Evolutionary conservation across 2,329 filamentous ascomycete species (phyloP).

Genomic region (Sarocladiaceae sp.): DNA sequence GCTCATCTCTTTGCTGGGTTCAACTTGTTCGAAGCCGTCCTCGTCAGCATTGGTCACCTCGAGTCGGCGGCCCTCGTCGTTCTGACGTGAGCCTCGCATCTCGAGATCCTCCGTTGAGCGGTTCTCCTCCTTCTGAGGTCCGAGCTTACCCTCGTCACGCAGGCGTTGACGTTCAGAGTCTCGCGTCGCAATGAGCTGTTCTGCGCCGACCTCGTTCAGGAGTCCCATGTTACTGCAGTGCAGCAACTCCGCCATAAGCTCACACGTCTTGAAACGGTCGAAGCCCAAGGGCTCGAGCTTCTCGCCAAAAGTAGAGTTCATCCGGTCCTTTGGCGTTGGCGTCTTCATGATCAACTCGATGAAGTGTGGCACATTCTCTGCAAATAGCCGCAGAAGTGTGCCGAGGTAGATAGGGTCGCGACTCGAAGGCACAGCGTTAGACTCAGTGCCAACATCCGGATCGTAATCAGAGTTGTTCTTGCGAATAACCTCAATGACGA

Average conservation of each 20-base stretch:
- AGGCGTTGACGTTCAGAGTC: constrained; percentile 79
- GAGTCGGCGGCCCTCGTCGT: constrained; percentile 63
- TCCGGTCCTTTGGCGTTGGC: constrained; percentile 65
- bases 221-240: constrained; percentile 99
- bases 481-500: constrained; percentile 95
- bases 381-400: constrained; percentile 82
- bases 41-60: constrained; percentile 80
- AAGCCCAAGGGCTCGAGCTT: constrained; percentile 94
- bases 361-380: constrained; percentile 86
- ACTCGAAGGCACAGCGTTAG: constrained; percentile 73
- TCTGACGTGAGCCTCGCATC: constrained; percentile 49
- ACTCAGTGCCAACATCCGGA: constrained; percentile 79
- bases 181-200: constrained; percentile 75
- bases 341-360: constrained; percentile 84
- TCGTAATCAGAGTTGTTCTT: constrained; percentile 99
- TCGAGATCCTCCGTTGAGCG: constrained; percentile 53
- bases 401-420: constrained; percentile 95
- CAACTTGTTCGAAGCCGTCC: constrained; percentile 91
- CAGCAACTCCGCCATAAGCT: constrained; percentile 94
- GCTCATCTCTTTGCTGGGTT: constrained; percentile 62
- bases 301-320: constrained; percentile 84
- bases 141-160: constrained; percentile 70
- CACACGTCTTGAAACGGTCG: constrained; percentile 97
- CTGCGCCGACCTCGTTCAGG: constrained; percentile 85
- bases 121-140: constrained; percentile 33